phyloP scores from a whole-genome alignment of 495 filamentous ascomycete genomes.

The Hypoxylon intermedium region DNA sequence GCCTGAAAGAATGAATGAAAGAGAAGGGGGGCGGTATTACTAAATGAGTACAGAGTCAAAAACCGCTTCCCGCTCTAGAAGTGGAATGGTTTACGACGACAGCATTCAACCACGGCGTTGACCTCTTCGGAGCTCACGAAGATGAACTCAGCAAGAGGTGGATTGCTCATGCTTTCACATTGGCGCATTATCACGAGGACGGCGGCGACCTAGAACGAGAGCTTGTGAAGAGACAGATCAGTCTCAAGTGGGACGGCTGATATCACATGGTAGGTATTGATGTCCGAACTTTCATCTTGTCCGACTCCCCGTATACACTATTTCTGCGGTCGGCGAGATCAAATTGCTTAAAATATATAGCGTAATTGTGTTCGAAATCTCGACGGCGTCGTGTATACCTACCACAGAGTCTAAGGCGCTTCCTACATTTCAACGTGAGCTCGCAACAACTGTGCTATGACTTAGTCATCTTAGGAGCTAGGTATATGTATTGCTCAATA shows the following conservation, averaged over 20 bases:
- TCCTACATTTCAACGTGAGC: too few relatives aligned
- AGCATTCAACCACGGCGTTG: conserved; percentile 78
- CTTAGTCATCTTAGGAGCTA: too few relatives aligned
- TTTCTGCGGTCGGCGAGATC: background rate
- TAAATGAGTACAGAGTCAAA: conserved; percentile 43
- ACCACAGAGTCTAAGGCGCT: too few relatives aligned
- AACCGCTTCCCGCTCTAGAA: conserved; percentile 71
- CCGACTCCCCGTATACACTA: background rate
- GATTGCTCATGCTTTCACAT: conserved; percentile 68
- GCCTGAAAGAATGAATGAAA: background rate
- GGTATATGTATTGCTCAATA: too few relatives aligned
- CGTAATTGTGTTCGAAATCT: background rate
- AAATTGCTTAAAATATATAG: background rate
- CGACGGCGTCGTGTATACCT: too few relatives aligned
- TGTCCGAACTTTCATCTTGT: background rate
- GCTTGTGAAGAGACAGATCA: conserved; percentile 62
- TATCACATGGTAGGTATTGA: background rate
- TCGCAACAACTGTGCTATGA: too few relatives aligned
- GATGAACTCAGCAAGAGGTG: conserved; percentile 66
- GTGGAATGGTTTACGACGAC: conserved; percentile 78
- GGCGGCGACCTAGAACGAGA: conserved; percentile 57
- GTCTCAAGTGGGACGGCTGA: conserved; percentile 54
- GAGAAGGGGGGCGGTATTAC: background rate
- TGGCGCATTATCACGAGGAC: conserved; percentile 65
- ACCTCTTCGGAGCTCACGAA: conserved; percentile 66